These are phyloP conservation scores for Thalassiosira livingstoniorum DNA, from an alignment of 352 stramenopile genomes.

Conservation along the genomic window DNA sequence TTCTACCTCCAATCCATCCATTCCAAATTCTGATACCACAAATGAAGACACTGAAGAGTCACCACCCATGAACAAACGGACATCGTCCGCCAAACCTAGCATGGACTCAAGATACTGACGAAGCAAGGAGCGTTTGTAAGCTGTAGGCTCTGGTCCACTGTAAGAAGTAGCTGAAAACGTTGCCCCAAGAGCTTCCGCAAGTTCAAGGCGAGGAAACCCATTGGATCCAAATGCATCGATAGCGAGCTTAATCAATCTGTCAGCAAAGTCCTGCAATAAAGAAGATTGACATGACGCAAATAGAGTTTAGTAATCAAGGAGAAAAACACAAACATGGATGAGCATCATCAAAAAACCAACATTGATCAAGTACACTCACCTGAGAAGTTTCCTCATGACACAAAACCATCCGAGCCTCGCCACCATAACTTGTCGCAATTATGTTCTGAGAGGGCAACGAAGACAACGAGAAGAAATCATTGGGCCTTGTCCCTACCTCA, in stretches of 20 bases:
- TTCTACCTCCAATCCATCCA: constrained; percentile 53
- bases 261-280: constrained; percentile 74
- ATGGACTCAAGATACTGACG: constrained; percentile 81
- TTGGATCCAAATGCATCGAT: constrained; percentile 84
- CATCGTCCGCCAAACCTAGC: constrained; percentile 62
- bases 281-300: too few relatives aligned
- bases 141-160: constrained; percentile 63
- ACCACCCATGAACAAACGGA: constrained; percentile 9
- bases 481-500: constrained; percentile 80
- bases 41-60: constrained; percentile 14
- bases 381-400: constrained; percentile 36
- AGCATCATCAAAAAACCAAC: neutral
- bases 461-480: constrained; percentile 81
- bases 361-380: neutral
- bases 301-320: too few relatives aligned
- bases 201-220: constrained; percentile 78
- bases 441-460: constrained; percentile 40
- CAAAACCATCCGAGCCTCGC: constrained; percentile 66
- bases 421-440: constrained; percentile 65
- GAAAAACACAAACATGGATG: too few relatives aligned
- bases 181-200: constrained; percentile 77
- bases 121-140: constrained; percentile 65
- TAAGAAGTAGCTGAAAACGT: constrained; percentile 83
- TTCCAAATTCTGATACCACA: constrained; percentile 34
- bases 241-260: constrained; percentile 77